Percentiles rank a stretch among this genome's conserved stretches.
phyloP scores from a whole-genome alignment of 2,329 filamentous ascomycete genomes.

The Sporothrix dimorphospora region DNA sequence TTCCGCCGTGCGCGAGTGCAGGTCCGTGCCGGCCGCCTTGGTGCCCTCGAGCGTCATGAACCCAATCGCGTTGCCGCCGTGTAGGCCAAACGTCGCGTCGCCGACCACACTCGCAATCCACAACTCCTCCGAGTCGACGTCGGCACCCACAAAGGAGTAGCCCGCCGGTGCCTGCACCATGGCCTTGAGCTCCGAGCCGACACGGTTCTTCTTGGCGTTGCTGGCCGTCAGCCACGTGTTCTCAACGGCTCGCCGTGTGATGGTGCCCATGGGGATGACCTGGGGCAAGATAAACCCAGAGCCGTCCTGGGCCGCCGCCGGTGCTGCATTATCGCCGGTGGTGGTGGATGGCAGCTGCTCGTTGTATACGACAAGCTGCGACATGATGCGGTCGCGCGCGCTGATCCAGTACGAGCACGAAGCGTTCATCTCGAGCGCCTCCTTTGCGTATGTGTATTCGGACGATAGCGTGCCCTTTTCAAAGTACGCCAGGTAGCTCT shows the following conservation, averaged over 20 bases:
- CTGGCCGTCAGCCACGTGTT: conserved; percentile 98
- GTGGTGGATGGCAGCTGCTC: conserved; percentile 5
- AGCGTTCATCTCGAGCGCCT: conserved; percentile 96
- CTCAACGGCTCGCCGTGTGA: conserved; percentile 90
- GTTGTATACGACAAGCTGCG: conserved; percentile 89
- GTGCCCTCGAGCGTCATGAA: conserved; percentile 99
- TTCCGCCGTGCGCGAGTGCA: conserved; percentile 89
- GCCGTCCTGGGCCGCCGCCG: conserved; percentile 34
- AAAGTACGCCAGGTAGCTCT: conserved; percentile 87
- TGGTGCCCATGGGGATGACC: conserved; percentile 96
- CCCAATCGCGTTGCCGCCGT: conserved; percentile 94
- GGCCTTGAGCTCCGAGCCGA: conserved; percentile 94
- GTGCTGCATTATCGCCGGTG: conserved; percentile 21
- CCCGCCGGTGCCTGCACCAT: conserved; percentile 93
- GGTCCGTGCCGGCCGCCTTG: conserved; percentile 88
- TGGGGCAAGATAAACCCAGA: conserved; percentile 91
- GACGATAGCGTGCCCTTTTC: conserved; percentile 87
- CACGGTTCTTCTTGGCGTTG: conserved; percentile 93
- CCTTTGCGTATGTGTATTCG: conserved; percentile 86
- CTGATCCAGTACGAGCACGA: conserved; percentile 99
- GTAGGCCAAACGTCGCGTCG: conserved; percentile 90
- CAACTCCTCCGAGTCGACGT: conserved; percentile 95
- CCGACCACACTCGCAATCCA: conserved; percentile 98
- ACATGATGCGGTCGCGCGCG: conserved; percentile 86
- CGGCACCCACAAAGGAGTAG: conserved; percentile 92